Evolutionary conservation across 1,139 yeast genomes (phyloP).

Genomic region (Yamadazyma atmosphaerica): DNA sequence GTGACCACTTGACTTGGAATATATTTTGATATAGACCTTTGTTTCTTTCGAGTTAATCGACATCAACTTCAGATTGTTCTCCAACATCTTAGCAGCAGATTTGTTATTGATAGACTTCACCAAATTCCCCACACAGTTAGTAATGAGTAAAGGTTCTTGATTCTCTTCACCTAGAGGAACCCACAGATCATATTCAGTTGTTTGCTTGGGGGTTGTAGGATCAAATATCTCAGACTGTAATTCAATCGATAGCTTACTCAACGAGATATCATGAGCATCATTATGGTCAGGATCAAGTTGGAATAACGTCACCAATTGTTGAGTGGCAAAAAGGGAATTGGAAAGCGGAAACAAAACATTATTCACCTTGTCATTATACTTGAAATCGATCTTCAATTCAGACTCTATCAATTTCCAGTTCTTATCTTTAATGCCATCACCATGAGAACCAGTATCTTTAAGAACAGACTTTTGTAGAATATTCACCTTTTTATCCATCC

Average conservation of each 20-base stretch:
- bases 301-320: conserved; percentile 38
- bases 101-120: conserved; percentile 47
- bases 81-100: conserved; percentile 54
- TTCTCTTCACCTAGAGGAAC: conserved; percentile 26
- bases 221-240: conserved; percentile 21
- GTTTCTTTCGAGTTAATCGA: conserved; percentile 46
- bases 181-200: conserved; percentile 30
- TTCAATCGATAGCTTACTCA: conserved; percentile 27
- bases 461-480: conserved; percentile 20
- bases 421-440: conserved; percentile 28
- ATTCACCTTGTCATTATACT: too few relatives aligned
- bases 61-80: conserved; percentile 41
- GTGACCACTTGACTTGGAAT: conserved; percentile 11
- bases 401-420: conserved; percentile 41
- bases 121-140: conserved; percentile 51
- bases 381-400: conserved; percentile 23
- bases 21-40: conserved; percentile 44
- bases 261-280: conserved; percentile 17
- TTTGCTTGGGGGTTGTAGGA: conserved; percentile 1
- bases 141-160: conserved; percentile 29
- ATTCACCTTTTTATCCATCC: conserved; percentile 37
- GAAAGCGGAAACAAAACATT: conserved; percentile 38
- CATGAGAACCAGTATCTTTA: conserved; percentile 31
- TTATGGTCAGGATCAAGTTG: conserved; percentile 26
- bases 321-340: conserved; percentile 42